Evolutionary conservation across 2,329 filamentous ascomycete genomes (phyloP).

Genomic region (Fusarium sp.): DNA sequence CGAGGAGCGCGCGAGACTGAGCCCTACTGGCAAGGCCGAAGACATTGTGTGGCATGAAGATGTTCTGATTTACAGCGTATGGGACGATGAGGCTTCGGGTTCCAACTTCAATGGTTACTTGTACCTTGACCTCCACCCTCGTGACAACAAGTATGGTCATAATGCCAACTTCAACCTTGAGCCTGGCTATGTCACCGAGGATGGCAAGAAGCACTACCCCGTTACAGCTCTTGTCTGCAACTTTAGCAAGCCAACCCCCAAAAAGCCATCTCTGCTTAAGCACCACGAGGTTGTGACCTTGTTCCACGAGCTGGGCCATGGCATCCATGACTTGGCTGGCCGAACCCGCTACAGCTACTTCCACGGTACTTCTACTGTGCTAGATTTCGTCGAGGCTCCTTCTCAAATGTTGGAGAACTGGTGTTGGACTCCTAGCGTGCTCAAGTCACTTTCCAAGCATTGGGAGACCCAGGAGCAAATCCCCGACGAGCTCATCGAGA

Average conservation of each 20-base stretch:
- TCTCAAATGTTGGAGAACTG: slow-evolving; percentile 82
- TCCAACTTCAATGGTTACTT: slow-evolving; percentile 83
- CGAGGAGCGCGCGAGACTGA: slow-evolving; percentile 74
- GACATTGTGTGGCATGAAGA: slow-evolving; percentile 87
- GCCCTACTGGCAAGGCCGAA: slow-evolving; percentile 74
- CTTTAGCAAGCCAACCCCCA: slow-evolving; percentile 83
- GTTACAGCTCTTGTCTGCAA: slow-evolving; percentile 87
- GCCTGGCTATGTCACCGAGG: slow-evolving; percentile 75
- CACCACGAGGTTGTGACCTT: slow-evolving; percentile 86
- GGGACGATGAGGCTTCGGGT: slow-evolving; percentile 80
- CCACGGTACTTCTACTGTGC: slow-evolving; percentile 75
- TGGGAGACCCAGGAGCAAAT: slow-evolving; percentile 79
- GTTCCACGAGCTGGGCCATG: slow-evolving; percentile 82
- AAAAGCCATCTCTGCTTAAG: slow-evolving; percentile 83
- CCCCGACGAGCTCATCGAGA: slow-evolving; percentile 79
- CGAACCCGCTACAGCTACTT: slow-evolving; percentile 74
- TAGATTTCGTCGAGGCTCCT: slow-evolving; percentile 79
- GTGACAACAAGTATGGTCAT: slow-evolving; percentile 86
- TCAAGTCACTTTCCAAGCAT: slow-evolving; percentile 78
- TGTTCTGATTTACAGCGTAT: slow-evolving; percentile 85
- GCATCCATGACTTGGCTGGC: slow-evolving; percentile 76
- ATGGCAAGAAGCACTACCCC: slow-evolving; percentile 80
- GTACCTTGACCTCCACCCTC: slow-evolving; percentile 84
- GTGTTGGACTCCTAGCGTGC: slow-evolving; percentile 77
- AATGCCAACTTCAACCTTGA: slow-evolving; percentile 88